Percentiles rank a stretch among this genome's conserved stretches.
Conservation (phyloP, 148 eudicot genomes). For the Chenopodium quinoa region DNA sequence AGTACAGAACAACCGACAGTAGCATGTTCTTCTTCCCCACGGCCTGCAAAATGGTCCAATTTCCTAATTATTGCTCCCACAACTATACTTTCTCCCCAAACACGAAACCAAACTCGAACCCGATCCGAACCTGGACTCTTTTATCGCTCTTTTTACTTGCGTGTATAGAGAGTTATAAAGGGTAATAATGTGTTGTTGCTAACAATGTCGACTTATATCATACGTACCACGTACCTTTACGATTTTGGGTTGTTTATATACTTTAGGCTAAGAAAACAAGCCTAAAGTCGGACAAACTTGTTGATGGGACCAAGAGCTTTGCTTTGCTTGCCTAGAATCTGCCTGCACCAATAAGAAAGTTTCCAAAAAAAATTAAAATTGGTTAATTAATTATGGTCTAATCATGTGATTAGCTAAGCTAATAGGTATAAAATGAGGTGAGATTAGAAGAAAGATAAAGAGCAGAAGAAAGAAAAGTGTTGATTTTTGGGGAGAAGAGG, state of each 20-base stretch:
- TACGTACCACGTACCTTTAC: too few relatives aligned
- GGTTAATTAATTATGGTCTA: neutral
- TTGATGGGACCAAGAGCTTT: neutral
- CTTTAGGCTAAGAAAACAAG: too few relatives aligned
- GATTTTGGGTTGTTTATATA: too few relatives aligned
- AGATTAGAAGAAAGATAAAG: neutral
- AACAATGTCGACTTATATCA: too few relatives aligned
- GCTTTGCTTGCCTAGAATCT: neutral
- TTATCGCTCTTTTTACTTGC: too few relatives aligned
- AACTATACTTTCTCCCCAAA: neutral
- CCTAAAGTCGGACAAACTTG: neutral
- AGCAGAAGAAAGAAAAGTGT: neutral
- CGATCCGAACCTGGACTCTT: neutral
- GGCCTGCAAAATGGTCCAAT: constrained; percentile 59
- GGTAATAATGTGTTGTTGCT: too few relatives aligned
- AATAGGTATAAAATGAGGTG: neutral
- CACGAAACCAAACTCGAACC: neutral
- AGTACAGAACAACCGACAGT: constrained; percentile 50
- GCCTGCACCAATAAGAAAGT: neutral
- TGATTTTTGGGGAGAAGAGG: constrained; percentile 10
- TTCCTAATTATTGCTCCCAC: constrained; percentile 30
- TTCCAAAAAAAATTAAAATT: too few relatives aligned
- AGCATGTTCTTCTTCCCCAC: constrained; percentile 51
- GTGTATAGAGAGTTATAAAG: too few relatives aligned
- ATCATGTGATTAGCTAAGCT: neutral